These are phyloP conservation scores for Phytopythium chamaehyphon DNA, from an alignment of 352 stramenopile species.

Conservation along the genomic window DNA sequence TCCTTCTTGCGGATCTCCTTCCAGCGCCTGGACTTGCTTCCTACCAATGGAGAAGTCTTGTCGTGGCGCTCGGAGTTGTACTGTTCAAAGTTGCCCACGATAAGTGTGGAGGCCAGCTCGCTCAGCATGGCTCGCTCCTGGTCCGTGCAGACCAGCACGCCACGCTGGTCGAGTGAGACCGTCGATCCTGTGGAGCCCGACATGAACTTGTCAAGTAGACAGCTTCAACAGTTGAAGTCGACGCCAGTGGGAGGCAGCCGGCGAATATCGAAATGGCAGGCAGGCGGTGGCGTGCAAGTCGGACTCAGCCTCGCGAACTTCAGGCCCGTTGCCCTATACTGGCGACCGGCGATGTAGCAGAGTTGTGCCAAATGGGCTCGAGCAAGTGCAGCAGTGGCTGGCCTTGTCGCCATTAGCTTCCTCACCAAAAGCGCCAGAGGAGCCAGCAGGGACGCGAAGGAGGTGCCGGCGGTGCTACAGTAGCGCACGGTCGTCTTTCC, in stretches of 20 bases:
- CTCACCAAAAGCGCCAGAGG: too few species aligned
- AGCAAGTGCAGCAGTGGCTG: too few species aligned
- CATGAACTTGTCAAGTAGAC: background rate
- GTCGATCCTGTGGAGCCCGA: background rate
- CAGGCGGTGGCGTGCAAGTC: background rate
- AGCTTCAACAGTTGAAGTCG: background rate
- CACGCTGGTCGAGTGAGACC: too few species aligned
- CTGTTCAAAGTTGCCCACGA: slow-evolving; percentile 39
- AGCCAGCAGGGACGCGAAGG: too few species aligned
- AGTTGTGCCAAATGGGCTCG: too few species aligned
- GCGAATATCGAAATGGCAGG: background rate
- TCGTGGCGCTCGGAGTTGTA: slow-evolving; percentile 26
- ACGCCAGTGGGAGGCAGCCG: background rate
- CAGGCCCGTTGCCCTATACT: background rate
- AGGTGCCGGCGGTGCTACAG: too few species aligned
- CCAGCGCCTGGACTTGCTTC: slow-evolving; percentile 24
- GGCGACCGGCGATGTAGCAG: background rate
- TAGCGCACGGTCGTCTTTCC: too few species aligned
- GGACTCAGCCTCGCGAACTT: background rate
- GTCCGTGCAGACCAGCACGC: background rate
- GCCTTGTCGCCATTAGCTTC: too few species aligned
- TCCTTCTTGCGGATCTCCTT: slow-evolving; percentile 25
- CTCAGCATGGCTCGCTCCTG: slow-evolving; percentile 18
- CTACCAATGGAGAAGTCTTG: slow-evolving; percentile 32
- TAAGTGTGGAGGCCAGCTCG: slow-evolving; percentile 28